phyloP scores from a whole-genome alignment of 768 basidiomycete species.

The Hygrophorus pudorinus region DNA sequence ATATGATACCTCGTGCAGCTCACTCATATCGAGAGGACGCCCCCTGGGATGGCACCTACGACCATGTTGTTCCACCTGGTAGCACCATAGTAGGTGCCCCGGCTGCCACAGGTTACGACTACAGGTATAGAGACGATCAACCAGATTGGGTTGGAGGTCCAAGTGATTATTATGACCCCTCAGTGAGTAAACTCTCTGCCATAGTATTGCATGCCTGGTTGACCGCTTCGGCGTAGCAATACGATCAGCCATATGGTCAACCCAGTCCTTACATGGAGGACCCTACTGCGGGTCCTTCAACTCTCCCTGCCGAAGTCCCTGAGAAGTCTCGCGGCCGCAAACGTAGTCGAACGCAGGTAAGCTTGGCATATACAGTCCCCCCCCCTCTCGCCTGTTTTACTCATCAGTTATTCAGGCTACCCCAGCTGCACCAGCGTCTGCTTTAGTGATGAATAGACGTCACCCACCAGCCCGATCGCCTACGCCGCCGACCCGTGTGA shows the following conservation, averaged over 20 bases:
- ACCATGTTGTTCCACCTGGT: constrained; percentile 30
- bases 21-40: constrained; percentile 39
- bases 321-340: constrained; percentile 60
- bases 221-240: constrained; percentile 24
- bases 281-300: constrained; percentile 31
- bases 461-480: constrained; percentile 70
- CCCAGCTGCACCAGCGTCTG: constrained; percentile 57
- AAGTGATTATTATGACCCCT: constrained; percentile 47
- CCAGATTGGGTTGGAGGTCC: constrained; percentile 34
- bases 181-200: constrained; percentile 25
- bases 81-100: constrained; percentile 36
- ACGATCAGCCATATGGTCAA: constrained; percentile 49
- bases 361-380: constrained; percentile 10
- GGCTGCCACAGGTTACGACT: constrained; percentile 38
- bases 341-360: constrained; percentile 50
- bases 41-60: constrained; percentile 44
- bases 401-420: constrained; percentile 28
- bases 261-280: constrained; percentile 48
- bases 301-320: constrained; percentile 17
- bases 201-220: neutral
- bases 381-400: neutral
- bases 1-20: constrained; percentile 35
- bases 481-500: constrained; percentile 71
- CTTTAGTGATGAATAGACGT: constrained; percentile 51
- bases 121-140: constrained; percentile 57